Base-by-base conservation (phyloP, 805 yeast genomes). In the Starmerella bombi region DNA sequence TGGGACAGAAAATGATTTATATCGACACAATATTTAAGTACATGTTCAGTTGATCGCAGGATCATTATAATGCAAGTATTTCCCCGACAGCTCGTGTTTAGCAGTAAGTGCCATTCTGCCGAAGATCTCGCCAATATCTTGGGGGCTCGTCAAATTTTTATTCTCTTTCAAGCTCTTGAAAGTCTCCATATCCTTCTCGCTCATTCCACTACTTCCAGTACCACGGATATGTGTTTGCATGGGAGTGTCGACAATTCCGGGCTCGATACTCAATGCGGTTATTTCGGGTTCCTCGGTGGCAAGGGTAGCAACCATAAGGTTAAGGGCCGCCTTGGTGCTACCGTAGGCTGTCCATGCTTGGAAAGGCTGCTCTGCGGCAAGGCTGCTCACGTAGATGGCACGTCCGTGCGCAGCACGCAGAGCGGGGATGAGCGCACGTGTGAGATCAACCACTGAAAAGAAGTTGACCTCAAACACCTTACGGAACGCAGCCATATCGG, bases 261-360 rank as follows among this genome's bases (percentile, higher is more conserved):
- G 97, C 0, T 94, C 95, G 19, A 91, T 69, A 0, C 95, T 67
- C 9, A 85, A 62, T 3, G 79, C 65, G 28, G 62, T 59, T n/a
- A 84, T 61, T 0, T 62, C 66, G 1, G 67, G 62, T 55, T 80
- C 85, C 53, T 85, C 95, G 5, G 62, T 64, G 1, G 82, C 78
- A 14, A 88, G 57, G 10, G 81, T 73, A 35, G 62, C 55, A 5
- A 82, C 75, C 38, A 84, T 69, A 51, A 78, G 85, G 59, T 88
- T 85, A 37, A 88, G 56, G 0, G 96, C 94, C 0, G 96, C 95
- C 59, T 88, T 88, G 6, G 94, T 76, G 4, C 86, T 64, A 1
- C 95, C 94, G 53, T 88, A 88, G 5, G 94, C 93, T 15, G 80
- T 79, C 96, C 96, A 88, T 0, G 84, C 91, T 46, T 66, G 51